These are phyloP conservation scores for Boletus tomentosulus DNA, from an alignment of 768 basidiomycete species.

Conservation along the genomic window DNA sequence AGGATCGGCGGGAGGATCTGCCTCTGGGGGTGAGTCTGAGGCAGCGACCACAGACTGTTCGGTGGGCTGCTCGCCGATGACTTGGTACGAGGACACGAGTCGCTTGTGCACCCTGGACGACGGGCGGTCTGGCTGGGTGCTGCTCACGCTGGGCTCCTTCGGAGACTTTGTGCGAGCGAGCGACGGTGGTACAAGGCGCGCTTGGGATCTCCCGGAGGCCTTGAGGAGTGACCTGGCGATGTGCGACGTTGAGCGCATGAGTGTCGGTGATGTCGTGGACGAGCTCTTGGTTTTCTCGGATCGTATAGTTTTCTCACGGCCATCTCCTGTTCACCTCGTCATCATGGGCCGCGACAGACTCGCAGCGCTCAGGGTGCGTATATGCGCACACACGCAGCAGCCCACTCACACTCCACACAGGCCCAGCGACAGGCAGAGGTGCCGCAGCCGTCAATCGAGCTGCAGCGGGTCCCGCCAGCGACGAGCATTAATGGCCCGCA, in stretches of 20 bases:
- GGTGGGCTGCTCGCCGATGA: conserved; percentile 11
- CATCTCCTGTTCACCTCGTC: background rate
- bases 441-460: conserved; percentile 22
- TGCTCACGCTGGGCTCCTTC: conserved; percentile 15
- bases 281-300: conserved; percentile 12
- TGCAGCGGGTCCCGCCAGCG: conserved; percentile 18
- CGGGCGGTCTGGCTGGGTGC: conserved; percentile 5
- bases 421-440: conserved; percentile 47
- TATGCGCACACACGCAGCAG: conserved; percentile 28
- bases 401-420: conserved; percentile 39
- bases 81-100: conserved; percentile 22
- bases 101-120: conserved; percentile 21
- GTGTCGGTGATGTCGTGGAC: conserved; percentile 37
- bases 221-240: conserved; percentile 75
- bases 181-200: background rate
- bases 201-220: conserved; percentile 7
- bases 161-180: conserved; percentile 23
- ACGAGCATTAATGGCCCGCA: background rate
- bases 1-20: conserved; percentile 17
- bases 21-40: conserved; percentile 25
- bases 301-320: background rate
- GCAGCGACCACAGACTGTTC: conserved; percentile 5
- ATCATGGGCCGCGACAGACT: conserved; percentile 69
- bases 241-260: conserved; percentile 56
- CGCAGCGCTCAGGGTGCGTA: conserved; percentile 74